Conservation (phyloP, 2,329 filamentous ascomycete genomes). For the Cordyceps pruinosa region DNA sequence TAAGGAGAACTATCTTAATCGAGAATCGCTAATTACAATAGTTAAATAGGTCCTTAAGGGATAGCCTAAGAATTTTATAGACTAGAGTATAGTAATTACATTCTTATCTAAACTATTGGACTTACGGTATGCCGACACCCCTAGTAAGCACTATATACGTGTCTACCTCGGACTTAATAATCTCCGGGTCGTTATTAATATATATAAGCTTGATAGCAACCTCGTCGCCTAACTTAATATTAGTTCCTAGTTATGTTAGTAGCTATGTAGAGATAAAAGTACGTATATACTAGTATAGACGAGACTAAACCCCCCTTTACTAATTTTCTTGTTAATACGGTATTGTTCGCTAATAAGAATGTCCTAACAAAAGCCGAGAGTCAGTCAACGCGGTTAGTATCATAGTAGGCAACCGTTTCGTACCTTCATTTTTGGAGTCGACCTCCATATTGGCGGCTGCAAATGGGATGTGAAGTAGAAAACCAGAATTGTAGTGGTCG, state of each 20-base stretch:
- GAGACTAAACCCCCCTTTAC: constrained; percentile 16
- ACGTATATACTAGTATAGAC: constrained; percentile 16
- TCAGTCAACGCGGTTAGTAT: background rate
- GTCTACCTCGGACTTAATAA: constrained; percentile 16
- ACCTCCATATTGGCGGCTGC: background rate
- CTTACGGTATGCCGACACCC: constrained; percentile 18
- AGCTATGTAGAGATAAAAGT: background rate
- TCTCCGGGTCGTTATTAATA: background rate
- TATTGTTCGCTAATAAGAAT: constrained; percentile 17
- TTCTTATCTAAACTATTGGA: constrained; percentile 18
- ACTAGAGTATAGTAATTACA: constrained; percentile 19
- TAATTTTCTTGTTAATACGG: constrained; percentile 17
- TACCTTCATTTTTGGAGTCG: background rate
- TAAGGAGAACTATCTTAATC: constrained; percentile 20
- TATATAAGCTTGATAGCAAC: constrained; percentile 26
- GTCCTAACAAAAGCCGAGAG: constrained; percentile 8
- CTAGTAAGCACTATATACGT: constrained; percentile 14
- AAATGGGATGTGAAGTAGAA: background rate
- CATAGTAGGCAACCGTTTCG: background rate
- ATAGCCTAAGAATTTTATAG: constrained; percentile 43
- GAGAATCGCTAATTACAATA: constrained; percentile 17
- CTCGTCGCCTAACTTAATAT: constrained; percentile 23
- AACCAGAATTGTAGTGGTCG: background rate
- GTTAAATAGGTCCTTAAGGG: constrained; percentile 56
- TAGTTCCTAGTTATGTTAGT: constrained; percentile 15